Evolutionary conservation across 345 rosid genomes (phyloP), one percentile per base, ranked within the genome.

Genomic region (Odontarrhena argentea): DNA sequence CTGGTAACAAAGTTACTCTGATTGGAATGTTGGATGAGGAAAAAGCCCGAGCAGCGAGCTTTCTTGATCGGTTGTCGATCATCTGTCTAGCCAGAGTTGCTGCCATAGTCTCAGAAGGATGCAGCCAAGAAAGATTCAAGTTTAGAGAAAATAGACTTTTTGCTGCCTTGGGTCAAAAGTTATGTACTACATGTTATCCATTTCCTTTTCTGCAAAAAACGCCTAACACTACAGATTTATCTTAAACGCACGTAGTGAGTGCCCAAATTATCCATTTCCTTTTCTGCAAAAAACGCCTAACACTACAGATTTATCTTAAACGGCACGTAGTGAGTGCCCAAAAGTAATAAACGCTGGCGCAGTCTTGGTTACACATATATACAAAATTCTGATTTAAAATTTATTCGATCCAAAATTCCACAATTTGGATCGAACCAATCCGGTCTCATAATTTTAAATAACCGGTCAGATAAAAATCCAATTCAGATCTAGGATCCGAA

Each of bases 1-100:
- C 95, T 55, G 95, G 92, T 48, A 91, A 87, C 65, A 87, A 91
- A 61, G 92, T 84, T 73, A 85, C 91, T 1, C 57, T 68, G 71
- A 91, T 91, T 49, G 84, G 77, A 54, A 76, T 54, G 32, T 70
- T 2, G 44, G 77, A 70, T 9, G 83, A 77, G 11, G 74, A 85
- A 74, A 79, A 83, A 70, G 77, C 72, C 64, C 85, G 76, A 6
- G 77, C 76, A 2, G 48, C 28, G 4, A 40, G 14, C 3, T 65
- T 55, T n/a, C 8, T 14, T 9, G 52, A 65, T 53, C 50, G 49
- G 58, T 54, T 64, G 3, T 59, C 49, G n/a, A 55, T 43, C 11
- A 67, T 24, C 51, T 36, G 18, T 55, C 35, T 67, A 30, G 0
- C 34, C 8, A 55, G 63, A 6, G 11, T 38, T 15, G 63, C 8